Evolutionary conservation across 768 basidiomycete species (phyloP), one percentile per base, ranked within the genome.

Genomic region (Boletus sp.): DNA sequence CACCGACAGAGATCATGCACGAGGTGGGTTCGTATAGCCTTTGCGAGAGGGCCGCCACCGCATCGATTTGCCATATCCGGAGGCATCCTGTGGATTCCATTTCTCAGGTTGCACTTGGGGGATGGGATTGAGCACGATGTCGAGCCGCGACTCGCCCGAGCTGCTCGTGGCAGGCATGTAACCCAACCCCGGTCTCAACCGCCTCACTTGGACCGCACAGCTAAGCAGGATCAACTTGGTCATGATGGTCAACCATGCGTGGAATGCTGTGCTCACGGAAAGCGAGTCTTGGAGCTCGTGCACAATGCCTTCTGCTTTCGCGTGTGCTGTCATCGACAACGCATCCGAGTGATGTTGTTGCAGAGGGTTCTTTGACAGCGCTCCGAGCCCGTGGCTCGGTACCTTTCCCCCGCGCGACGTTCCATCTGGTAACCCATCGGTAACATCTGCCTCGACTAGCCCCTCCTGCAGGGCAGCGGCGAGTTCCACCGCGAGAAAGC

Each of bases 81-180:
- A n/a, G n/a, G n/a, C n/a, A n/a, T n/a, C n/a, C n/a, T n/a, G n/a
- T n/a, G n/a, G n/a, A n/a, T n/a, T 24, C 24, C 24, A 24, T 24
- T 51, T 49, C 39, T 56, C 42, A 45, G 60, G 64, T 17, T 59
- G 66, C 58, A 77, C 75, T 60, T 82, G 77, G 32, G 93, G 94
- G 14, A 93, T 97, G 60, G 3, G 24, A 24, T 24, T 24, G 24
- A 24, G 24, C 24, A 24, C 24, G 24, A 24, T 24, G 24, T 24
- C 95, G 64, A 97, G 73, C 58, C 91, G 77, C 51, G 88, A 85
- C 68, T 93, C 91, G 49, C 77, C 84, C 63, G 87, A 85, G 65
- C 92, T 88, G 65, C 88, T 89, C 64, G 90, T 90, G 50, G 96
- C 96, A 4, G 98, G 83, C 41, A 94, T 95, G 70, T 98, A 98